Percentiles rank a stretch among this genome's conserved stretches.
Conservation (phyloP, 345 rosid species). For the Brassica carinata region DNA sequence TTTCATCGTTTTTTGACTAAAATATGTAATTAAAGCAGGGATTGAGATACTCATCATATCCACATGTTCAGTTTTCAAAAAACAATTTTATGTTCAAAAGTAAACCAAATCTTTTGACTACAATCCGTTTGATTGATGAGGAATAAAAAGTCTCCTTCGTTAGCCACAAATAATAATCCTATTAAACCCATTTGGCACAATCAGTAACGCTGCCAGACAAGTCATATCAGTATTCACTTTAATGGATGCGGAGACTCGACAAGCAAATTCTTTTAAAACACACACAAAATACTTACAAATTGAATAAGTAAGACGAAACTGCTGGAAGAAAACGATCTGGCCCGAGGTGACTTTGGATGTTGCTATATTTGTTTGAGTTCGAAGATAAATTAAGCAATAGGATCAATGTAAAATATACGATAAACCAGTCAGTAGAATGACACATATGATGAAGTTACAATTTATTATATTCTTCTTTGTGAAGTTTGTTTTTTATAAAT, state of each 20-base stretch:
- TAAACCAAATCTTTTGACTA: not conserved
- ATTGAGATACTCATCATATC: not conserved
- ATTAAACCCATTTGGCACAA: not conserved
- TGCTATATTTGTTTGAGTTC: too few relatives aligned
- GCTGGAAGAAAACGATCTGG: not conserved
- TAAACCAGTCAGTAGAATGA: too few relatives aligned
- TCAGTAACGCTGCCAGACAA: constrained; percentile 9
- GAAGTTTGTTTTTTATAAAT: too few relatives aligned
- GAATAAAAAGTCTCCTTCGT: not conserved
- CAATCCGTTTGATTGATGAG: not conserved
- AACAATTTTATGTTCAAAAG: too few relatives aligned
- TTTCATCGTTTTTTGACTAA: not conserved
- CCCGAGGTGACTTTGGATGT: not conserved
- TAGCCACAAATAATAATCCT: not conserved
- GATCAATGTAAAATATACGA: too few relatives aligned
- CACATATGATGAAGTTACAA: too few relatives aligned
- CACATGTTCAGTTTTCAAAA: not conserved
- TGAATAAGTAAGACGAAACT: not conserved
- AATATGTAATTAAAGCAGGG: not conserved
- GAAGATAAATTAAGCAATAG: too few relatives aligned
- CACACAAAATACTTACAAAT: not conserved
- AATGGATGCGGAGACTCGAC: not conserved
- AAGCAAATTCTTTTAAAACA: not conserved
- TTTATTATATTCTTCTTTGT: too few relatives aligned
- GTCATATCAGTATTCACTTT: not conserved